Conservation (phyloP, 306 rosid genomes). For the Vicia faba region DNA sequence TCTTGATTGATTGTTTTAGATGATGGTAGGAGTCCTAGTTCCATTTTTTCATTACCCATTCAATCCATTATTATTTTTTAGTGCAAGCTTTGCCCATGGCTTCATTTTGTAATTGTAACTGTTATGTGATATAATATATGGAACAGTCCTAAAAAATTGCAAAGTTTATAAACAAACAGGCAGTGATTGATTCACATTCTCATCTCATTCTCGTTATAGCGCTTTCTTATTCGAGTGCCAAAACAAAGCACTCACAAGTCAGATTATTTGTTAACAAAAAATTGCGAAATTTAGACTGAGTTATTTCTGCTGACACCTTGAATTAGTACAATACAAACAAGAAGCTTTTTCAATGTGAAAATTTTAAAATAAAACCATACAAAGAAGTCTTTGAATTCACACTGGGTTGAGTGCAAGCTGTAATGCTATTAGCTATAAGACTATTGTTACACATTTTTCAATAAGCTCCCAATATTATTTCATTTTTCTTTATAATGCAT, state of each 20-base stretch:
- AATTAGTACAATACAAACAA: neutral
- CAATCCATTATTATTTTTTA: slow-evolving; percentile 60
- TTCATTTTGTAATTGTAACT: slow-evolving; percentile 55
- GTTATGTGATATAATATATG: slow-evolving; percentile 47
- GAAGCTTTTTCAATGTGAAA: neutral
- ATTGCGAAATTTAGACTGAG: neutral
- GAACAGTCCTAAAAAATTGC: slow-evolving; percentile 34
- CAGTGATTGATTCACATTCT: slow-evolving; percentile 3
- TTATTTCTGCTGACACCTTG: neutral
- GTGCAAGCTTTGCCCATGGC: slow-evolving; percentile 45
- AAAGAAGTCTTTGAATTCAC: slow-evolving; percentile 40
- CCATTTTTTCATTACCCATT: slow-evolving; percentile 59
- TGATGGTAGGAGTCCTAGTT: slow-evolving; percentile 46
- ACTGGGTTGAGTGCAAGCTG: slow-evolving; percentile 27
- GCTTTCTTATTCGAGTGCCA: neutral
- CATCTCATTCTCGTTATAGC: neutral
- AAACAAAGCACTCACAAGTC: neutral
- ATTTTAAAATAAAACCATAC: neutral
- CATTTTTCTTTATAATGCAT: slow-evolving; percentile 30
- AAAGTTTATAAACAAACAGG: slow-evolving; percentile 14
- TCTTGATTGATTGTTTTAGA: slow-evolving; percentile 55
- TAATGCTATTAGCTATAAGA: slow-evolving; percentile 12
- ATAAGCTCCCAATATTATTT: slow-evolving; percentile 10
- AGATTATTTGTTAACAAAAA: neutral
- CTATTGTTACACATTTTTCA: slow-evolving; percentile 35